phyloP scores from a whole-genome alignment of 306 rosid genomes.

The Prunus padus region DNA sequence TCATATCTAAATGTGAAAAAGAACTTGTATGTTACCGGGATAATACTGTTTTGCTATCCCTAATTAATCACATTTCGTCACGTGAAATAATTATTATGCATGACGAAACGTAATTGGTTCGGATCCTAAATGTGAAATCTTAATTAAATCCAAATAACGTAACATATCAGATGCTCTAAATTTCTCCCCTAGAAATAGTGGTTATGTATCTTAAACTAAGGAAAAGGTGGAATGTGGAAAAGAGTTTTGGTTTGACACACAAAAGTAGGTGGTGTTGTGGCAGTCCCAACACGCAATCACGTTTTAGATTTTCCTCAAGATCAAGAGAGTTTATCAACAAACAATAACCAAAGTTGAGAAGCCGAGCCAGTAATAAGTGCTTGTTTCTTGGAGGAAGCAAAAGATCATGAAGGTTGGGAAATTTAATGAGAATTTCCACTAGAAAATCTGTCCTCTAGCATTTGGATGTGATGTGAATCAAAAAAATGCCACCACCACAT shows the following conservation, averaged over 20 bases:
- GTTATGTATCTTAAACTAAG: not conserved
- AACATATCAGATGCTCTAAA: not conserved
- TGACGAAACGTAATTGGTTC: too few species aligned
- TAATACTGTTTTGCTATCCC: too few species aligned
- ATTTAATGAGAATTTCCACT: conserved; percentile 9
- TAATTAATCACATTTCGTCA: too few species aligned
- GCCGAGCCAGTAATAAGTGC: not conserved
- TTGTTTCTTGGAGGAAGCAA: conserved; percentile 26
- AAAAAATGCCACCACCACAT: not conserved
- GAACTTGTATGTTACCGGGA: too few species aligned
- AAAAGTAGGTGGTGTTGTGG: not conserved
- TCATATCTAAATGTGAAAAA: too few species aligned
- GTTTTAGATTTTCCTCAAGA: conserved; percentile 11
- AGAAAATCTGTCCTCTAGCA: conserved; percentile 19
- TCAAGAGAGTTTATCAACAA: not conserved
- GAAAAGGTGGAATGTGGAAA: conserved; percentile 1
- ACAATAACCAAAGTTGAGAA: not conserved
- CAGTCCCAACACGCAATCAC: conserved; percentile 44
- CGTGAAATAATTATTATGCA: too few species aligned
- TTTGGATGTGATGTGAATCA: conserved; percentile 16
- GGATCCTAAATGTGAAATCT: too few species aligned
- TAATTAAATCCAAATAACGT: too few species aligned
- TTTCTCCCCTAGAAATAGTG: conserved; percentile 5
- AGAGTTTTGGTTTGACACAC: conserved; percentile 31
- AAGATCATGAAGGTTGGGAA: conserved; percentile 21